Base-by-base conservation (phyloP, 345 rosid genomes). In the Hypericum perforatum region DNA sequence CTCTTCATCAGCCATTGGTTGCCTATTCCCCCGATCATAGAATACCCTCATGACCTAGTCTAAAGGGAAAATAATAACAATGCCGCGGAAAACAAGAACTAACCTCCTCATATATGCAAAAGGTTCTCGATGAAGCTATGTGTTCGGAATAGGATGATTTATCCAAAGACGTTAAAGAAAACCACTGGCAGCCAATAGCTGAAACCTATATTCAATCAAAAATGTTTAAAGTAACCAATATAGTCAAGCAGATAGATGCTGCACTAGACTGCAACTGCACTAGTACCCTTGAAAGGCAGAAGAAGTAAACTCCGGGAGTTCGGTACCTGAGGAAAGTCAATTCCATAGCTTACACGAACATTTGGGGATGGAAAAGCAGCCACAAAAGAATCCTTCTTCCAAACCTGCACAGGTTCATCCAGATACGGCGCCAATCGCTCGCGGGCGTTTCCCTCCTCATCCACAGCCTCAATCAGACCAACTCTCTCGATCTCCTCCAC, bases 91-190 rank as follows among this genome's bases (percentile, higher is more conserved):
- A 39, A 51, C 29, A 54, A 58, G 16, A 64, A 61, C 51, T 1
- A 51, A 86, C 95, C 96, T 90, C 89, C 74, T 90, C 94, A 9
- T 67, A 79, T 48, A 90, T 48, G 70, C 96, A 82, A 67, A 90
- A 90, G 38, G 97, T 86, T 65, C 94, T 78, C 5, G 94, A 68
- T 53, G 77, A 54, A 60, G 95, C 85, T 47, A 90, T 82, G 61
- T 80, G 70, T 32, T 56, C 66, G 39, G 58, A 69, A 71, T 73
- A 90, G 16, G 52, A 57, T 53, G 76, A 68, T 6, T 70, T 76
- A 52, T 69, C 76, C 2, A 65, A n/a, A 52, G 71, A 71, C 40
- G 71, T 44, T 57, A 78, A 72, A 63, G 94, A 77, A 70, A 84
- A 84, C 91, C 94, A 84, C 68, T 86, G 94, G 72, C 85, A 71